Conservation (phyloP, 2,329 filamentous ascomycete species). For the Didymella keratinophila region DNA sequence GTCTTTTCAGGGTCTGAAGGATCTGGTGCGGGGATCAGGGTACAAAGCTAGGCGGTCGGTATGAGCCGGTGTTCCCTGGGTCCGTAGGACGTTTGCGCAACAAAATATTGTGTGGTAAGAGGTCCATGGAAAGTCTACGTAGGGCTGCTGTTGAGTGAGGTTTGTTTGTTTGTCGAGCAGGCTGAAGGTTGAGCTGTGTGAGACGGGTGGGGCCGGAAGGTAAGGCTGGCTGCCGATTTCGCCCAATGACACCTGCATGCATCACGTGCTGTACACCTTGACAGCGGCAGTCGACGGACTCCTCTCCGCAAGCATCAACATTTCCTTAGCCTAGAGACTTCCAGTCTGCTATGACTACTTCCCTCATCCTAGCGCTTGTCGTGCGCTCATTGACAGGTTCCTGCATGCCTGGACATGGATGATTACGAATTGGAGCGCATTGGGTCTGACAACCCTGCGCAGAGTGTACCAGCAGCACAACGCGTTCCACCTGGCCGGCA, state of each 20-base stretch:
- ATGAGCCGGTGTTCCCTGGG: conserved; percentile 10
- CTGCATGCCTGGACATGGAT: conserved; percentile 32
- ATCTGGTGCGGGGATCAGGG: conserved; percentile 23
- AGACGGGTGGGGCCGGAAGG: conserved; percentile 21
- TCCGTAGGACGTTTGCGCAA: conserved; percentile 20
- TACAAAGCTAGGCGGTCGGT: conserved; percentile 12
- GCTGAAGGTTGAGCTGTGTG: conserved; percentile 19
- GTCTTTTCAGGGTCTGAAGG: conserved; percentile 24
- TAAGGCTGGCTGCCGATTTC: conserved; percentile 20
- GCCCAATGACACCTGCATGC: conserved; percentile 1
- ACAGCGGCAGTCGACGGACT: conserved; percentile 11
- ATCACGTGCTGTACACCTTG: conserved; percentile 12
- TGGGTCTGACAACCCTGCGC: conserved; percentile 39
- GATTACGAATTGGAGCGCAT: conserved; percentile 39
- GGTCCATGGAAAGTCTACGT: conserved; percentile 19
- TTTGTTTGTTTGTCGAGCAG: conserved; percentile 12
- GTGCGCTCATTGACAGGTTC: background rate
- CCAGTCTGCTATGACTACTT: background rate
- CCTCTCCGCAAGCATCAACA: conserved; percentile 1
- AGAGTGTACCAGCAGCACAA: conserved; percentile 34
- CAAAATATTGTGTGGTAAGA: conserved; percentile 7
- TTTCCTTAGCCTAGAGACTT: background rate
- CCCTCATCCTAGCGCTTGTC: background rate
- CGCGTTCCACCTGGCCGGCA: conserved; percentile 24
- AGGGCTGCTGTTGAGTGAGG: conserved; percentile 1